Evolutionary conservation across 257 asterid genomes (phyloP), one percentile per base, ranked within the genome.

Genomic region (Lycium ferocissimum): DNA sequence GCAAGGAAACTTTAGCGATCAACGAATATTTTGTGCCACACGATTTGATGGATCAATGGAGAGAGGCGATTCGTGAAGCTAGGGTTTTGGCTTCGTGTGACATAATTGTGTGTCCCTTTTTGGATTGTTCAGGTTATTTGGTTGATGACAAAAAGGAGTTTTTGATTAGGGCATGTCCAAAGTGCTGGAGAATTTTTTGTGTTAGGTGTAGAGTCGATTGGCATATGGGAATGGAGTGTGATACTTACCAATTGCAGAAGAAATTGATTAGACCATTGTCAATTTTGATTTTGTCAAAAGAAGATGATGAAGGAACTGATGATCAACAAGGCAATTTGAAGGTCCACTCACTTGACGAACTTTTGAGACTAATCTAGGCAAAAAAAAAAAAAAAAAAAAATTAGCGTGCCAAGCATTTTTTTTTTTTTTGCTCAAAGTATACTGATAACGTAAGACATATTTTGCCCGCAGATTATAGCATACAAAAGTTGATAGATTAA

Each of bases 211-310:
- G 26, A 37, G 69, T 43, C 18, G 0, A 11, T 22, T 85, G 88
- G 58, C 88, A 85, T 72, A 47, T 72, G 88, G 88, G 80, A 69
- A 58, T 85, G 66, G 12, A 35, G 5, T 85, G 85, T 67, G 9
- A 17, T 2, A 67, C 47, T 12, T 67, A 35, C 10, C 47, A 67
- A 35, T 67, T 17, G 75, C 17, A 33, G n/a, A 67, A 11, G 75
- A 67, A 35, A 2, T 26, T 26, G 33, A 14, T 67, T 35, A 67
- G 75, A 8, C 40, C 20, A 13, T 67, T 67, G 75, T 14, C 61
- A 6, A 54, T 12, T 3, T 54, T 54, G 5, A 33, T 12, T 15
- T 6, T 5, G 17, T 5, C 10, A 12, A 12, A 66, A 33, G 2
- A 66, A 6, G 45, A 12, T 5, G 71, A 65, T 26, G 71, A 63